Percentiles rank a stretch among this genome's conserved stretches.
Conservation (phyloP, 495 filamentous ascomycete species). For the Tuber calosporum region DNA sequence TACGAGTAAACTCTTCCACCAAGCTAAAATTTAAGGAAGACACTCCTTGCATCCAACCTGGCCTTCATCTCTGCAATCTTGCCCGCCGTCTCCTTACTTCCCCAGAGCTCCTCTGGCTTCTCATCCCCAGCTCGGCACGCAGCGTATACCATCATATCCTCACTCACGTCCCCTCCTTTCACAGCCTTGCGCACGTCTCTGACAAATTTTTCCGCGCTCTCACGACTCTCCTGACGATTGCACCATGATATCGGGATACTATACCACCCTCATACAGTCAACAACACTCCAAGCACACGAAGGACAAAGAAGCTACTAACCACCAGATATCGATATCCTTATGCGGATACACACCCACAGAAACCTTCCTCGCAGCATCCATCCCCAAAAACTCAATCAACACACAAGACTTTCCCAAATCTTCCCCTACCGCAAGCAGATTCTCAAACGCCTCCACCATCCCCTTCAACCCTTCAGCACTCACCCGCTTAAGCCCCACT, state of each 20-base stretch:
- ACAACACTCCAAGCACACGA: background rate
- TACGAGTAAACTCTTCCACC: background rate
- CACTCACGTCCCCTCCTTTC: background rate
- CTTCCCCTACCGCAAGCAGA: background rate
- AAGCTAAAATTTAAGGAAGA: background rate
- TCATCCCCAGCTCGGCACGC: background rate
- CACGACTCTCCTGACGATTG: background rate
- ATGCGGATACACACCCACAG: background rate
- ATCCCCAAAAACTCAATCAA: background rate
- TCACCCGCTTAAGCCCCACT: background rate
- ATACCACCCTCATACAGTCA: background rate
- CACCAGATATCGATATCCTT: constrained; percentile 2
- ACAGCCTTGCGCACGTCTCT: background rate
- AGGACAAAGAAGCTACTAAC: background rate
- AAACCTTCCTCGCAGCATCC: background rate
- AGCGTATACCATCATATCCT: background rate
- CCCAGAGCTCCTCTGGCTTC: background rate
- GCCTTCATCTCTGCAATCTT: background rate
- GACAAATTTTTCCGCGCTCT: background rate
- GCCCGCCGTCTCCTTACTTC: background rate
- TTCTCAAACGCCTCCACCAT: background rate
- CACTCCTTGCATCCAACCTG: background rate
- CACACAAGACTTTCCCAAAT: background rate
- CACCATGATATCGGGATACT: background rate
- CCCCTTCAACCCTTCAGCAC: background rate